Evolutionary conservation across 1,284 basidiomycete species (phyloP).

Genomic region (Pseudozyma tsukubaensis): DNA sequence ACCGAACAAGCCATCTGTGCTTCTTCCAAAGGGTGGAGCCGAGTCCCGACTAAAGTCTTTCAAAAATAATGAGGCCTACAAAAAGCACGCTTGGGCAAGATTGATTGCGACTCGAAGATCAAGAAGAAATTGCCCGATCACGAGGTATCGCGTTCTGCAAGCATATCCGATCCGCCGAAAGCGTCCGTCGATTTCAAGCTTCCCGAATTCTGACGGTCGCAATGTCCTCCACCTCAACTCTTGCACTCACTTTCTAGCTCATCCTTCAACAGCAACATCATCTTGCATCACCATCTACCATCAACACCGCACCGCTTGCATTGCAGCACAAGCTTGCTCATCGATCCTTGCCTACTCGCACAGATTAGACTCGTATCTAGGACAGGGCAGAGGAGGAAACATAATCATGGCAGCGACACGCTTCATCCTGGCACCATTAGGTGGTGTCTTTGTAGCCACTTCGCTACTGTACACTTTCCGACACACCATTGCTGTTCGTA

Average conservation of each 20-base stretch:
- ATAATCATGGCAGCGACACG: conserved; percentile 40
- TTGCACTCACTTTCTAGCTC: neutral
- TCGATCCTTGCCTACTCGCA: neutral
- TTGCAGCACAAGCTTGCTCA: neutral
- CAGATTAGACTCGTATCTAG: too few species aligned
- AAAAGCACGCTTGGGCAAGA: neutral
- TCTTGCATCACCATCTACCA: neutral
- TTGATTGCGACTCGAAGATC: neutral
- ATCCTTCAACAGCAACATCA: neutral
- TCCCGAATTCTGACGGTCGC: conserved; percentile 25
- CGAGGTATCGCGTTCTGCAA: neutral
- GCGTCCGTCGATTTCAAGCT: neutral
- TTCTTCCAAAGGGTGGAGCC: conserved; percentile 20
- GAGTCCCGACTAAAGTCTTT: conserved; percentile 24
- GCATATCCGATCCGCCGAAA: conserved; percentile 6
- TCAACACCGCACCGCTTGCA: neutral
- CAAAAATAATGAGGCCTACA: neutral
- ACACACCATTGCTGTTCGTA: conserved; percentile 50
- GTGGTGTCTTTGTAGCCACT: conserved; percentile 51
- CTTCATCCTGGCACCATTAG: conserved; percentile 40
- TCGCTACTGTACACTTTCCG: conserved; percentile 53
- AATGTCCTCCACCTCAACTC: conserved; percentile 19
- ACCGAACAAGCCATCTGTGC: neutral
- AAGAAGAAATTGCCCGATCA: conserved; percentile 16
- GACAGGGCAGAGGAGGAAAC: neutral